These are phyloP conservation scores for Thielaviopsis populi DNA, from an alignment of 2,329 filamentous ascomycete genomes.

Conservation along the genomic window DNA sequence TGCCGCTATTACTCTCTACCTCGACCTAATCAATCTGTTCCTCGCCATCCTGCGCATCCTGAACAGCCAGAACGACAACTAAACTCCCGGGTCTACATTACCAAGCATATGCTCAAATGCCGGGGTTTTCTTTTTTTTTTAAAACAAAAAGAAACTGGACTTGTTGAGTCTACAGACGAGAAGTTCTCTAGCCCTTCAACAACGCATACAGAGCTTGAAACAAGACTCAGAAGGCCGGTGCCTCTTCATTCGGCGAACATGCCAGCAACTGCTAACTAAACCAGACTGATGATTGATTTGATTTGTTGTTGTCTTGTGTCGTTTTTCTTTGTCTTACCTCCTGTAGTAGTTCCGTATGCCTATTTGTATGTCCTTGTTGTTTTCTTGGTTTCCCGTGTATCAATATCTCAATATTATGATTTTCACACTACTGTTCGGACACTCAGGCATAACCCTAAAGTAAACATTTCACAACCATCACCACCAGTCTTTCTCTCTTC, in stretches of 20 bases:
- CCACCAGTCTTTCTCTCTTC: neutral
- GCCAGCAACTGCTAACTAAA: neutral
- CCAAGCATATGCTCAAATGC: neutral
- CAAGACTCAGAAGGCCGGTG: too few species aligned
- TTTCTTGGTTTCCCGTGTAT: neutral
- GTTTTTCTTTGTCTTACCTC: neutral
- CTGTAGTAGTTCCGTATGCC: neutral
- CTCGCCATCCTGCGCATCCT: conserved; percentile 87
- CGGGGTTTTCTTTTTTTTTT: too few species aligned
- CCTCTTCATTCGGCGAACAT: too few species aligned
- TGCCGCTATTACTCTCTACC: conserved; percentile 82
- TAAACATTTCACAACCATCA: neutral
- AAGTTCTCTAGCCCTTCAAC: neutral
- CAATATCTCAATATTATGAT: neutral
- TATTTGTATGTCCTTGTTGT: neutral
- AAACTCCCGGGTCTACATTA: too few species aligned
- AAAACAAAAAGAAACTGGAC: neutral
- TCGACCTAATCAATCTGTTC: conserved; percentile 96
- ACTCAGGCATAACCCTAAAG: neutral
- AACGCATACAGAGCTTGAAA: too few species aligned
- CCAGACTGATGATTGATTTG: neutral
- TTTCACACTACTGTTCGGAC: too few species aligned
- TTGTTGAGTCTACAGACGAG: too few species aligned
- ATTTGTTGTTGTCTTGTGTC: neutral
- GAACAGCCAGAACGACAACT: conserved; percentile 93